Base-by-base conservation (phyloP, 805 yeast species). In the Ogataea nonfermentans region DNA sequence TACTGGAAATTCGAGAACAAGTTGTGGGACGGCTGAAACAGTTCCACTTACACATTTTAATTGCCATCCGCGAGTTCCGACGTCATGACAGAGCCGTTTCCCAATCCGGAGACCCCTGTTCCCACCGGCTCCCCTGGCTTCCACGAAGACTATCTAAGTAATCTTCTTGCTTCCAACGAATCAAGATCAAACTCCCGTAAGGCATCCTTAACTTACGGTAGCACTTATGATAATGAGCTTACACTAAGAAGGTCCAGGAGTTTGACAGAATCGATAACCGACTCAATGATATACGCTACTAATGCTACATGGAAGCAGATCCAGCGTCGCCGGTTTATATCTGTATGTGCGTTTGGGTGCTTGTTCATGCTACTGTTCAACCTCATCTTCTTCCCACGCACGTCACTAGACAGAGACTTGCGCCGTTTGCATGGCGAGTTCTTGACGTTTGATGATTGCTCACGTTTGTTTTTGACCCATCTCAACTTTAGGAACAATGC, bases 341-440 rank as follows among this genome's bases (percentile, higher is more conserved):
- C 71, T 49, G 68, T 71, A 44, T 63, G 71, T 32, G 55, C 66
- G 0, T 55, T 77, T 15, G 84, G 86, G 1, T 44, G 78, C 2
- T 37, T 70, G 2, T 76, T 79, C 32, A 61, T 79, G 24, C 53
- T 77, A 11, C 67, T 74, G 2, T 78, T 84, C 55, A 76, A 84
- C 28, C 66, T 86, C 35, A 76, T 82, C 0, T 89, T 89, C 57
- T 67, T 88, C 11, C 96, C 96, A 2, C 62, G 96, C 41, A 86
- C 97, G 1, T 85, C 95, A 2, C 65, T 87, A 13, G 78, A 84
- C 35, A 67, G 95, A 48, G 96, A 90, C 60, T 77, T 84, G 52
- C 73, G 91, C 51, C 65, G 96, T 35, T 59, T 86, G 48, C 86
- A 87, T 61, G 79, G 81, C 23, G 71, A 79, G 24, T 73, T 67